phyloP scores from a whole-genome alignment of 2,329 filamentous ascomycete genomes.

The Stromatinia cepivora region DNA sequence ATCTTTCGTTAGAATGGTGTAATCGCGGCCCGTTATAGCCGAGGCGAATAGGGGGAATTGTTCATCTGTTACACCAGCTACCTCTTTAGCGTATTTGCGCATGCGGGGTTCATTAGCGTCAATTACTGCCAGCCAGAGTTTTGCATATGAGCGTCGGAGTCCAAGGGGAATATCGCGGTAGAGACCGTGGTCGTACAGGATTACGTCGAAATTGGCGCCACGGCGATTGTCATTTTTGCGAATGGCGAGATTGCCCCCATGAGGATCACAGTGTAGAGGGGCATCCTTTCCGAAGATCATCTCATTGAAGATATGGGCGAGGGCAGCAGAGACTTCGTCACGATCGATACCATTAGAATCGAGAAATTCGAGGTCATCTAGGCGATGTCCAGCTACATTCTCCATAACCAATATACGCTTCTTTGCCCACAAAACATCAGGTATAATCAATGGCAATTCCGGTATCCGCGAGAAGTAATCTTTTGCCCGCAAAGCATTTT shows the following conservation, averaged over 20 bases:
- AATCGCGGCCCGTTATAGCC: constrained; percentile 94
- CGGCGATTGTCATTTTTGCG: constrained; percentile 67
- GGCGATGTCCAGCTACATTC: constrained; percentile 79
- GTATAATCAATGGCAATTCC: constrained; percentile 80
- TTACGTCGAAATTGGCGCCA: constrained; percentile 83
- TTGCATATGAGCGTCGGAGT: constrained; percentile 84
- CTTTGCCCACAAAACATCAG: constrained; percentile 85
- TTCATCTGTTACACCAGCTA: constrained; percentile 83
- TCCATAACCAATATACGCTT: constrained; percentile 94
- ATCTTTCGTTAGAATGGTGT: constrained; percentile 65
- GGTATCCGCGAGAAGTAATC: constrained; percentile 77
- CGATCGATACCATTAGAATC: constrained; percentile 86
- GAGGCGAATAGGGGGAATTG: constrained; percentile 95
- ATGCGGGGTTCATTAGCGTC: constrained; percentile 83
- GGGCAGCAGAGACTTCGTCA: constrained; percentile 88
- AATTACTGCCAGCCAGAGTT: constrained; percentile 95
- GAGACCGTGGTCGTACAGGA: constrained; percentile 94
- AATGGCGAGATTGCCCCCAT: constrained; percentile 94
- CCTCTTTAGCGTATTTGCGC: constrained; percentile 84
- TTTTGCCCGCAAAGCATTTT: constrained; percentile 77
- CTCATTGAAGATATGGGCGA: constrained; percentile 95
- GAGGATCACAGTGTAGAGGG: constrained; percentile 92
- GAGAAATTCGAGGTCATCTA: constrained; percentile 85
- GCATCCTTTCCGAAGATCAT: constrained; percentile 96
- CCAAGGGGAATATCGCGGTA: constrained; percentile 86